Base-by-base conservation (phyloP, 495 filamentous ascomycete genomes). In the Saxophila tyrrhenica region DNA sequence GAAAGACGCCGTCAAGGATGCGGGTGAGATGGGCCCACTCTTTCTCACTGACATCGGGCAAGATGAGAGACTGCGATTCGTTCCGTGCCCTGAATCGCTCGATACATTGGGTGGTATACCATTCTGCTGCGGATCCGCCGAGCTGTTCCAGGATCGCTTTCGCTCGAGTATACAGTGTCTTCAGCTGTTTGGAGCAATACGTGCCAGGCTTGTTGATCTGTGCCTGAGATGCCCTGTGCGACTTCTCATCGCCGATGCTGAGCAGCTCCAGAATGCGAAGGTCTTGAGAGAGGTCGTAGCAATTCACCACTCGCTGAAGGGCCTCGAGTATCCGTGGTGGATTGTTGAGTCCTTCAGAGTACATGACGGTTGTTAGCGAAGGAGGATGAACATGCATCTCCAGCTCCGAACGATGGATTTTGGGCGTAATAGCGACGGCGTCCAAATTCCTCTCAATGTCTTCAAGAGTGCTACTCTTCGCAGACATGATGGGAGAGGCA, bases 391-490 rank as follows among this genome's bases (percentile, higher is more conserved):
- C 84, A 60, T 82, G 72, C 22, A 72, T 71, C 25, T 84, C 61
- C 5, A 96, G 72, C 62, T 94, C 87, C 1, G 77, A 74, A 0
- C 84, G 80, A 61, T 91, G 77, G 8, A 74, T 67, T n/a, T 73
- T 81, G 0, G 91, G 91, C 0, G 84, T 85, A 47, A 72, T 81
- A 53, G 84, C 82, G 10, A 84, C 69, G 0, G 89, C 78, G 62
- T 92, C 76, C 19, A 97, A 67, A 57, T 87, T 94, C 21, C 72
- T 48, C 64, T 97, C 91, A 20, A 97, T 79, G 17, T 62, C 72
- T 67, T 72, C 65, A 16, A 90, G 66, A 35, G 72, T 73, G 0
- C 63, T 58, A 5, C 73, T 64, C 25, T 75, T 72, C 54, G 75
- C 71, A 65, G 73, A 76, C 53, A 86, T 78, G 10, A 90, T 73